Evolutionary conservation across 352 stramenopile species (phyloP), one percentile per base, ranked within the genome.

Genomic region (Pilasporangium apinafurcum): DNA sequence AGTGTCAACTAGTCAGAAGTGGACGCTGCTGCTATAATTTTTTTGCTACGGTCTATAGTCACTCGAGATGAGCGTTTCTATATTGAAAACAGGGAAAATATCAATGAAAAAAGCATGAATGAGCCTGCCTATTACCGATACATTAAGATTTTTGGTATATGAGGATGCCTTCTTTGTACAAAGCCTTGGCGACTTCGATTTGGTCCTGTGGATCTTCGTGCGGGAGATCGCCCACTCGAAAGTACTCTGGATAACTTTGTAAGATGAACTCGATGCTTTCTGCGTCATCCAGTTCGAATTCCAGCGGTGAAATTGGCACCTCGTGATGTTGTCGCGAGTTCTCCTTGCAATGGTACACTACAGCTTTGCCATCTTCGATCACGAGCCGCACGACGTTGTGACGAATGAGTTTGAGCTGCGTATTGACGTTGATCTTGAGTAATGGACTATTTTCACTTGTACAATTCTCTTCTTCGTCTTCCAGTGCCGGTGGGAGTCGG

Each of bases 401-500:
- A 3, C 78, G 74, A 10, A 90, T 48, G 8, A 90, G 52, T 42
- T 83, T 83, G 28, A 90, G 55, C 55, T 85, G 75, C 18, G 78
- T 86, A 48, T 90, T 83, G 12, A 87, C 78, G 0, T 59, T 85
- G 39, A 90, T 83, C 58, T 90, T 90, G 56, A 85, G 74, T 61
- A 86, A 37, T 10, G 78, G 78, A 24, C 74, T 86, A 34, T 69
- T 74, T 44, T 90, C 78, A 31, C 68, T 82, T 22, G 72, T 85
- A 54, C 75, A 90, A 50, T 87, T 81, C 48, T 90, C 78, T 44
- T 90, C 78, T 27, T 87, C 74, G 28, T 86, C 70, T 33, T 86
- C 73, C 18, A 90, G 59, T 17, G 65, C 56, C 2, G 81, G 83
- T 21, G 75, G 79, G n/a, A 92, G 53, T 4, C 83, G 74, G 33